Evolutionary conservation across 495 filamentous ascomycete genomes (phyloP), one percentile per base, ranked within the genome.

Genomic region (Neurospora discreta): DNA sequence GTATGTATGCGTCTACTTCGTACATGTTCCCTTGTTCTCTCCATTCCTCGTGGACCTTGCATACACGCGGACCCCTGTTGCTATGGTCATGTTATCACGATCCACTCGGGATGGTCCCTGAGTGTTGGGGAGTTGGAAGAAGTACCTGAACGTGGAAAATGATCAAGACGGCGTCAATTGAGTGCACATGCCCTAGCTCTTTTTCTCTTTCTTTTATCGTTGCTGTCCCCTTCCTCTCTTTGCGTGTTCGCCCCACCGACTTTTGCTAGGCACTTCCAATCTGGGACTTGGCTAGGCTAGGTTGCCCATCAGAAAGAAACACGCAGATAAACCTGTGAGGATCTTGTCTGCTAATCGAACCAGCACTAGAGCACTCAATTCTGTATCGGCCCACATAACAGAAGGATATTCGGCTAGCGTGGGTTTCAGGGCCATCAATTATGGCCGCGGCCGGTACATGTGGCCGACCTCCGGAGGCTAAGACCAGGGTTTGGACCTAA

Each of bases 301-400:
- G 15, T 65, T 36, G 52, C 52, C 26, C 26, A 33, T 65, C 52
- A 36, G 33, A 26, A 15, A 65, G 52, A 65, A 65, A 65, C 52
- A 65, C 52, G 52, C 26, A 65, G 26, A 65, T 65, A 33, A 3
- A 65, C 52, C 16, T 0, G 52, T 36, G 52, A 65, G 52, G 52
- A 65, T 65, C 52, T 65, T 65, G 26, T 65, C 26, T 65, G 26
- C 52, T 65, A 33, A 65, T 65, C 26, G 52, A 65, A 65, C 33
- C 52, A 30, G 52, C 15, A 65, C 15, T 33, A 33, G 2, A 30
- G 26, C 15, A 33, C 52, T 65, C 52, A 36, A 58, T 74, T 75
- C 72, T 76, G 75, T 73, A 73, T 72, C 72, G 75, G 75, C 74
- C 79, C 78, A 80, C 77, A 76, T 78, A 73, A 72, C 73, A 76